Percentiles rank a stretch among this genome's conserved stretches.
phyloP scores from a whole-genome alignment of 2,329 filamentous ascomycete genomes.

The Colletotrichum aenigma region DNA sequence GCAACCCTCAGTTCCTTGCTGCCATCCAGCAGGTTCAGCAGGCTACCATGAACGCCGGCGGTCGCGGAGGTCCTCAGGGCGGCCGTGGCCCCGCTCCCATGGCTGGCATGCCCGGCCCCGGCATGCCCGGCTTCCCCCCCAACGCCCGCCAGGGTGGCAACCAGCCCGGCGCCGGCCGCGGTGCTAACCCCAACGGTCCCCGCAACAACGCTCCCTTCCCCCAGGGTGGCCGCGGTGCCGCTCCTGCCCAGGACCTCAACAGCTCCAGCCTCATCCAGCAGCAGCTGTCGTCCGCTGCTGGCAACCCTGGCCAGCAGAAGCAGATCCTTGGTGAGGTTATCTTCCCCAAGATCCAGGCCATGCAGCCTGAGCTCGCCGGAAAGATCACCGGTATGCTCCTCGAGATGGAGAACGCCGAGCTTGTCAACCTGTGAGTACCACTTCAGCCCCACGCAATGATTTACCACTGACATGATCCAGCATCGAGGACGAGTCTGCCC shows the following conservation, averaged over 20 bases:
- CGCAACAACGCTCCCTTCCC: constrained; percentile 45
- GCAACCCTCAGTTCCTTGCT: constrained; percentile 79
- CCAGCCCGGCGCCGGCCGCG: constrained; percentile 48
- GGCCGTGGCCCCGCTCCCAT: constrained; percentile 75
- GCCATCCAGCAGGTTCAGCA: constrained; percentile 82
- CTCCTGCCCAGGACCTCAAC: constrained; percentile 29
- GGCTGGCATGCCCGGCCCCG: constrained; percentile 52
- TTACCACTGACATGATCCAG: constrained; percentile 49
- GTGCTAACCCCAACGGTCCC: constrained; percentile 41
- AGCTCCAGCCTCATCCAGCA: constrained; percentile 52
- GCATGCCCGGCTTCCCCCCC: constrained; percentile 62
- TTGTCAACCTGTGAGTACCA: constrained; percentile 88
- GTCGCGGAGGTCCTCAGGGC: constrained; percentile 66
- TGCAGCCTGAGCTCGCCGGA: constrained; percentile 94
- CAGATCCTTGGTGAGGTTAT: constrained; percentile 97
- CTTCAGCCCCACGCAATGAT: not conserved
- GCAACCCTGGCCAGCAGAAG: constrained; percentile 82
- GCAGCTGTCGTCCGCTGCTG: constrained; percentile 59
- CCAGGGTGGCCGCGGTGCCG: constrained; percentile 51
- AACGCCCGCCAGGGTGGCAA: constrained; percentile 57
- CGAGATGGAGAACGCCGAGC: constrained; percentile 97
- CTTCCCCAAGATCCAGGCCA: constrained; percentile 96
- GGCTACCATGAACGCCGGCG: constrained; percentile 58
- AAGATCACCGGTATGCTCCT: constrained; percentile 99
- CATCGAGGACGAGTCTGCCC: constrained; percentile 85